phyloP scores from a whole-genome alignment of 1,284 basidiomycete genomes.

The Malassezia japonica region DNA sequence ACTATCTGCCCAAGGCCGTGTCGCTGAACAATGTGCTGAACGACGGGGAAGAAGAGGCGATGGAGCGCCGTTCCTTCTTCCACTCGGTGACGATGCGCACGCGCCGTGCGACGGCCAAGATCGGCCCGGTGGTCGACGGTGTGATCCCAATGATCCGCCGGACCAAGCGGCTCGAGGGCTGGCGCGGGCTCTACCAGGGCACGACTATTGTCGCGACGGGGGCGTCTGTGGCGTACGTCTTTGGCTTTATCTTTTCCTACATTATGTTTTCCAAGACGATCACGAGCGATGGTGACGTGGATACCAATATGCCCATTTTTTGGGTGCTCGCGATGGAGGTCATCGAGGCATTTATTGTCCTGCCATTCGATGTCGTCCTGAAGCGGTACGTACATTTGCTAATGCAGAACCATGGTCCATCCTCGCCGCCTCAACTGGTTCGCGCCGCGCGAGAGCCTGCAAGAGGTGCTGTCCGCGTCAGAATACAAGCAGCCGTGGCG shows the following conservation, averaged over 20 bases:
- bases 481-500: constrained; percentile 41
- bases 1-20: constrained; percentile 45
- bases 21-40: constrained; percentile 42
- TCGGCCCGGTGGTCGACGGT: constrained; percentile 41
- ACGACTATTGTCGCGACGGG: constrained; percentile 12
- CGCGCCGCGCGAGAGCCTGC: constrained; percentile 22
- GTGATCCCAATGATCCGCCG: constrained; percentile 36
- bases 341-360: constrained; percentile 23
- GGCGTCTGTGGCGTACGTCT: not conserved
- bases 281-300: not conserved
- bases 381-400: too few relatives aligned
- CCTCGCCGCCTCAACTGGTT: constrained; percentile 28
- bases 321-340: constrained; percentile 15
- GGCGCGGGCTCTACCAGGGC: constrained; percentile 42
- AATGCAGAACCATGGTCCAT: constrained; percentile 43
- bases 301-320: not conserved
- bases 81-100: constrained; percentile 29
- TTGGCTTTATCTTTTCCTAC: not conserved
- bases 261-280: constrained; percentile 20
- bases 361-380: constrained; percentile 39
- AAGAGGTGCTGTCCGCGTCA: constrained; percentile 31
- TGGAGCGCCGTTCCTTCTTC: constrained; percentile 11
- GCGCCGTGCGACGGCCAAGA: constrained; percentile 31
- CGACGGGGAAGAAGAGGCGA: constrained; percentile 23
- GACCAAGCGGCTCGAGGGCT: constrained; percentile 39